Base-by-base conservation (phyloP, 2,329 filamentous ascomycete genomes). In the Xylaria digitata region DNA sequence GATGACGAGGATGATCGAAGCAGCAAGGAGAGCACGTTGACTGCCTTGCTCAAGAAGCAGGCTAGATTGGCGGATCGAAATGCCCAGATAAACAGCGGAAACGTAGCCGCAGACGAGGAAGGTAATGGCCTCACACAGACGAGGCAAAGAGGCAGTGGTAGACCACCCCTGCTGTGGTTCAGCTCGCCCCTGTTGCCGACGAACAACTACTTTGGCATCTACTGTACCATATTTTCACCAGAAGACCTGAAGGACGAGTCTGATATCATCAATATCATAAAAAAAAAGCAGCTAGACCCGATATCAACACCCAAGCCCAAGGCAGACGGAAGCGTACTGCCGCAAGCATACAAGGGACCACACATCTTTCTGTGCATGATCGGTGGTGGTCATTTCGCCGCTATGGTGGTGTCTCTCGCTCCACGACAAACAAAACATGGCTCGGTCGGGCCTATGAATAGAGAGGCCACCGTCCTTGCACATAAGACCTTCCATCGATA, bases 331-430 rank as follows among this genome's bases (percentile, higher is more conserved):
- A 82, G 83, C 17, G 78, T 88, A 5, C 83, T 86, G 2, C 81
- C 84, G 1, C 80, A 86, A 9, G 82, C 83, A 3, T 88, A 90
- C 75, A 87, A 89, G 26, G 90, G 90, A 7, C 93, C 94, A 1
- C 94, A 98, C 77, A 89, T 97, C 56, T 98, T 99, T 77, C 86
- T 99, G 54, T 98, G 94, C 80, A 99, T 99, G 96, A 97, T 99
- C 57, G 96, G 96, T 26, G 96, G 96, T 66, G 96, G 96, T 0
- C 96, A 99, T 78, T 99, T 99, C 76, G 96, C 96, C 0, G 96
- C 92, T 57, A 98, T 98, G 94, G 85, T 98, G 11, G 92, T 99
- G 11, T 94, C 94, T 0, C 85, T 98, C 3, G 89, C 93, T 0
- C 94, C 96, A 0, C 92, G 94, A 69, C 83, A 91, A 60, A 87